Conservation (phyloP, 2,329 filamentous ascomycete species). For the Blumeria hordei region DNA sequence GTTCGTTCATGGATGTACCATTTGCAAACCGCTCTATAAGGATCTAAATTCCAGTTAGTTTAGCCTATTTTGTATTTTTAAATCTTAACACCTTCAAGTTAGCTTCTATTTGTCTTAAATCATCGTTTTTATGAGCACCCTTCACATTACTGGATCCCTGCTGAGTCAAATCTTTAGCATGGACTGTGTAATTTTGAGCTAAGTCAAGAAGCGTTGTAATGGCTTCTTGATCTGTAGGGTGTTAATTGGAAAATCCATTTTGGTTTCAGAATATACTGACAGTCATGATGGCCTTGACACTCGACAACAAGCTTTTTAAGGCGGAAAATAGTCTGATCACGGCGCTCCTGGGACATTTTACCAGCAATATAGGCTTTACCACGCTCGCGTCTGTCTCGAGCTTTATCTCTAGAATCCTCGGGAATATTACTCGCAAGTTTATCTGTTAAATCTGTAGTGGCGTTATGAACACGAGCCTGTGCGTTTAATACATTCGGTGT, state of each 20-base stretch:
- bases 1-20: conserved; percentile 64
- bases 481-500: conserved; percentile 25
- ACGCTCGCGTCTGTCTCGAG: conserved; percentile 24
- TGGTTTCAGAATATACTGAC: conserved; percentile 19
- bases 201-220: conserved; percentile 66
- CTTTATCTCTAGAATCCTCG: conserved; percentile 31
- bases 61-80: not conserved
- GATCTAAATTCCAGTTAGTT: conserved; percentile 25
- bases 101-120: conserved; percentile 47
- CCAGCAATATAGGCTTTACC: conserved; percentile 53
- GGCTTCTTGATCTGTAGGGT: conserved; percentile 45
- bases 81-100: conserved; percentile 33
- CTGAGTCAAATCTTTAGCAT: conserved; percentile 39
- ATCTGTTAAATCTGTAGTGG: conserved; percentile 22
- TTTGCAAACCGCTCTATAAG: conserved; percentile 93
- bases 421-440: conserved; percentile 37
- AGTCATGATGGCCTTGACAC: conserved; percentile 86
- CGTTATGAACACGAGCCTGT: conserved; percentile 19
- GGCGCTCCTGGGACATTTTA: conserved; percentile 81
- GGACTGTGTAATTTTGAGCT: conserved; percentile 62
- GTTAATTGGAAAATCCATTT: conserved; percentile 9
- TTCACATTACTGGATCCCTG: conserved; percentile 45
- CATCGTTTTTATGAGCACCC: conserved; percentile 40
- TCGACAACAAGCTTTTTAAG: conserved; percentile 97
- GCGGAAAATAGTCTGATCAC: conserved; percentile 75